Evolutionary conservation across 148 eudicot genomes (phyloP), one percentile per base, ranked within the genome.

Genomic region (Chenopodium suecicum): DNA sequence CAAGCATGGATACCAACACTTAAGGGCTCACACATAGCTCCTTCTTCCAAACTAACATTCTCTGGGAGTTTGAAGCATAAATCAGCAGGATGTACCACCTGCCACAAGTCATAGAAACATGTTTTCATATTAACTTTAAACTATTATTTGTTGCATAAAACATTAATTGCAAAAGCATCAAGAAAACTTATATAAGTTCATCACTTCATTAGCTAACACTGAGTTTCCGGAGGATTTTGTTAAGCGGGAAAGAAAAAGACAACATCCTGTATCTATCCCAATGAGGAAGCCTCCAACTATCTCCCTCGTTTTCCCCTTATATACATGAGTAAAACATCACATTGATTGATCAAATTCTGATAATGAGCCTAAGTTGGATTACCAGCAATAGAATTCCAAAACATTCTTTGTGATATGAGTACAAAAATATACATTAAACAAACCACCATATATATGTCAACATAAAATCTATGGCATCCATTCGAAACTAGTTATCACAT

Each of bases 81-180:
- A 48, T 94, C 95, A n/a, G 94, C 98, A 41, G 98, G 99, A 88
- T 96, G 99, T 77, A 96, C 98, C 82, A 95, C 94, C 98, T 95
- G 86, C 62, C 80, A 69, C 88, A 29, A 20, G 34, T 29, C 5
- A 85, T 11, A 73, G 4, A 48, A 12, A 13, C 64, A 17, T 34
- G 16, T 4, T 32, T 62, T 41, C 20, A 62, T 20, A 16, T 17
- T 16, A 47, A 7, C 4, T 31, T 12, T 46, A 77, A 5, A 62
- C 13, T 17, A 2, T 22, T 0, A 48, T 48, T 48, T 48, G 0
- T 54, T 44, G 72, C 80, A 78, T 75, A 6, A 37, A 73, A 12
- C 60, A 12, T 1, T 31, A 12, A 12, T 22, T 20, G 2, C 54
- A 50, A 50, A 50, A 12, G 54, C 3, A 50, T 50, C 12, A 50